A percentile compares a stretch with the other conserved stretches of the same genome.
These are phyloP conservation scores for Fraxinus angustifolia DNA, from an alignment of 305 asterid genomes.

Conservation along the genomic window DNA sequence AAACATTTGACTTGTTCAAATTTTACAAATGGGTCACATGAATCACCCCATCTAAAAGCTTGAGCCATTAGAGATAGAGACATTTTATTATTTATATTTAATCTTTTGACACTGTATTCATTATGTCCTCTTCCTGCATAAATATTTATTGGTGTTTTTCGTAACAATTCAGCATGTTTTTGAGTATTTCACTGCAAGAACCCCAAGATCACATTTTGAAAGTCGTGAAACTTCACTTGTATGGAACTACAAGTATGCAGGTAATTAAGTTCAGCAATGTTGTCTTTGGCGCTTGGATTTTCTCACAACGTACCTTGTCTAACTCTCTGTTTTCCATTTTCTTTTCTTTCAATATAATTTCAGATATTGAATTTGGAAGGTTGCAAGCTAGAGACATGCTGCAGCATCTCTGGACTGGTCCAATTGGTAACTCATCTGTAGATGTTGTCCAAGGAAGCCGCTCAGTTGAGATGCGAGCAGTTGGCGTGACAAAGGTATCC, in stretches of 20 bases:
- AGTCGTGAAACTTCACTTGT: conserved; percentile 88
- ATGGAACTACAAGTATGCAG: conserved; percentile 97
- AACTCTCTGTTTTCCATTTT: neutral
- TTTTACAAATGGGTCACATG: neutral
- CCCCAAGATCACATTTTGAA: conserved; percentile 91
- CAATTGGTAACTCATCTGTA: conserved; percentile 88
- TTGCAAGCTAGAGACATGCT: conserved; percentile 99
- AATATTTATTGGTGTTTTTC: conserved; percentile 25
- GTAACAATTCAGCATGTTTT: conserved; percentile 69
- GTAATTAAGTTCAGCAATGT: conserved; percentile 32
- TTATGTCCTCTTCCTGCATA: conserved; percentile 12
- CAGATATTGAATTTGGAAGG: conserved; percentile 95
- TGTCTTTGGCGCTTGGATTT: conserved; percentile 6
- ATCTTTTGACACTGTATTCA: neutral
- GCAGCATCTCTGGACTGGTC: conserved; percentile 99
- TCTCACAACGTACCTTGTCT: neutral
- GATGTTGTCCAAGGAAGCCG: conserved; percentile 97
- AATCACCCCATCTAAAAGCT: neutral
- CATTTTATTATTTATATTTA: neutral
- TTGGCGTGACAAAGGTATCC: conserved; percentile 91
- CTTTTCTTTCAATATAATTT: conserved; percentile 1
- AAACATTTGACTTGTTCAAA: neutral
- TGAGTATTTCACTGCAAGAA: conserved; percentile 96
- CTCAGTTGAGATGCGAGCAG: conserved; percentile 95
- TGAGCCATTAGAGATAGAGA: neutral